Percentiles rank a stretch among this genome's conserved stretches.
Evolutionary conservation across 345 rosid species (phyloP).

Genomic region (Anastatica hierochuntica): DNA sequence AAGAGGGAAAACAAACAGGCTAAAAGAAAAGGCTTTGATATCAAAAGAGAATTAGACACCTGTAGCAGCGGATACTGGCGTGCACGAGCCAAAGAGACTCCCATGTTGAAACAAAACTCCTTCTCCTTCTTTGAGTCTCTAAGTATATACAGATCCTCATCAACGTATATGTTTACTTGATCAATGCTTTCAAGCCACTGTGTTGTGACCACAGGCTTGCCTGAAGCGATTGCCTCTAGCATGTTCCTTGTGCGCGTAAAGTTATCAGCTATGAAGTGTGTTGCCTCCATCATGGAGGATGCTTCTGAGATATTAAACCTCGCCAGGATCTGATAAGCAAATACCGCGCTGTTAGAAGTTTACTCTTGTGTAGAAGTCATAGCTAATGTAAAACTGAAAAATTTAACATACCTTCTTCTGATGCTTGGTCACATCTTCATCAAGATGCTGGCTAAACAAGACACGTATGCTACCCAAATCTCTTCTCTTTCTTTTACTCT

Average conservation of each 20-base stretch:
- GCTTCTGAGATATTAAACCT: conserved; percentile 55
- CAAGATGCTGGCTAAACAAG: conserved; percentile 83
- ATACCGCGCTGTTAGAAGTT: conserved; percentile 20
- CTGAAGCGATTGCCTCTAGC: conserved; percentile 81
- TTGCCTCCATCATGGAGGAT: conserved; percentile 56
- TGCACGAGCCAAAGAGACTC: conserved; percentile 58
- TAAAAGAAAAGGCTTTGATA: not conserved
- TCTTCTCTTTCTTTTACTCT: conserved; percentile 60
- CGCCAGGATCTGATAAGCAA: conserved; percentile 45
- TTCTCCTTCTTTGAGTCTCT: conserved; percentile 68
- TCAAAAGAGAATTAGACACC: conserved; percentile 25
- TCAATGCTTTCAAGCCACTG: conserved; percentile 74
- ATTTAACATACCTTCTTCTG: conserved; percentile 61
- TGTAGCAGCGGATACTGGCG: conserved; percentile 47
- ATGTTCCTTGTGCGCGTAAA: conserved; percentile 83
- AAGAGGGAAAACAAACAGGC: not conserved
- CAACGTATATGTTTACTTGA: conserved; percentile 54
- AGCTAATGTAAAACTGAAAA: not conserved
- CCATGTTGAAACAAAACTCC: conserved; percentile 73
- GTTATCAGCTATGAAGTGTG: conserved; percentile 65
- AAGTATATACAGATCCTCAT: conserved; percentile 51
- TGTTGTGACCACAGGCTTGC: conserved; percentile 73
- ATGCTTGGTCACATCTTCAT: conserved; percentile 59
- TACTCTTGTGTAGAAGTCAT: not conserved
- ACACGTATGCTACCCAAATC: conserved; percentile 56